Base-by-base conservation (phyloP, 2,329 filamentous ascomycete genomes). In the Paecilomyces sp. region DNA sequence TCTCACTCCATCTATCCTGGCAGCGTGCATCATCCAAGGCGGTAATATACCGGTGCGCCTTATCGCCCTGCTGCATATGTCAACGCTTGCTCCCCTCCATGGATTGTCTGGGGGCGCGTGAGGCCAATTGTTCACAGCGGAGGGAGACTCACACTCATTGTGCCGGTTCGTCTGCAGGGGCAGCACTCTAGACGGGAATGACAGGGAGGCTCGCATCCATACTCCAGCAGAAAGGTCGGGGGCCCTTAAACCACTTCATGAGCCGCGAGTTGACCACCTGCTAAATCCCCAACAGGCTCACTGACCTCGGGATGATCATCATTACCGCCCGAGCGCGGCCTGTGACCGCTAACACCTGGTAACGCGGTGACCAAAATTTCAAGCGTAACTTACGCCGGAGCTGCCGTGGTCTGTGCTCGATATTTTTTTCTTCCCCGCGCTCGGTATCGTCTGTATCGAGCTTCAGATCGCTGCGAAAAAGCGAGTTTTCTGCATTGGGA, bases 1-100 rank as follows among this genome's bases (percentile, higher is more conserved):
- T 84, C 31, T 90, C 86, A 66, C 86, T 82, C 94, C 94, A 99
- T 74, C 87, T 88, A 57, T 89, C 92, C 69, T 93, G 87, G 76
- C 91, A 96, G 70, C 94, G 89, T 65, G 91, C 92, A 67, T 88
- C 84, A 74, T 97, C 91, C 70, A 99, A 85, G 76, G 87, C 85
- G 72, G 85, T 83, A 66, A 96, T 83, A 76, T 97, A 97, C 72
- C 88, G 85, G 67, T 83, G 83, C 63, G 88, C 92, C 80, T 99
- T 99, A 65, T 84, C 82, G 66, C 71, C 69, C 76, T 82, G 73
- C 55, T 51, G 34, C 57, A 60, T 58, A 57, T 64, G 65, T 68
- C 61, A 68, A 65, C 62, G 54, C 50, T 28, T 57, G n/a, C 30
- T n/a, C 30, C 28, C 22, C 28, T 12, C 28, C 13, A 9, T 53